Base-by-base conservation (phyloP, 2,329 filamentous ascomycete species). In the Sporothrix globosa region DNA sequence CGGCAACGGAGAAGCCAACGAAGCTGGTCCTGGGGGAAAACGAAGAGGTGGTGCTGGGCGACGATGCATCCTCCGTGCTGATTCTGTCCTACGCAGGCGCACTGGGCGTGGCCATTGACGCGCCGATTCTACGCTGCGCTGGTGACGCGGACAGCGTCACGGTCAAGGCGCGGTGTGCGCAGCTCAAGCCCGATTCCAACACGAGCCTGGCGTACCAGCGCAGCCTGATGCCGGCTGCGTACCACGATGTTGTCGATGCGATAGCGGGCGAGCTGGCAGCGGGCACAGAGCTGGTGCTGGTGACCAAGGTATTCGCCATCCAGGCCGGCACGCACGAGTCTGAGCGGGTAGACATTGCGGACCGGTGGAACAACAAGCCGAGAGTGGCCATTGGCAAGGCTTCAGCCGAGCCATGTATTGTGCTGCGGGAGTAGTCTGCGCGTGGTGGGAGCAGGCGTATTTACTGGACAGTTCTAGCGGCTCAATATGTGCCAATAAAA, bases 151-250 rank as follows among this genome's bases (percentile, higher is more conserved):
- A 14, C 14, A 24, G 53, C 24, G 7, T 6, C 5, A n/a, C 17
- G 1, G 44, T 69, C 10, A 52, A 11, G 10, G 39, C 67, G 14
- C 41, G 48, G 21, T 73, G 71, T 39, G 34, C 39, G 11, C 27
- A 67, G 10, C 70, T 77, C 63, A 76, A 76, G 58, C 75, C 76
- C 3, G 77, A 78, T 68, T 72, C 77, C n/a, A 79, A 79, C 72
- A 78, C 77, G 3, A 79, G 77, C 73, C 67, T 79, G 39, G 71
- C 74, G 21, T 71, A 67, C 30, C 75, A 75, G 67, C 70, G 76
- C 41, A 77, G 74, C 6, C 66, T 77, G 46, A 75, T 78, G 3
- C 77, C 77, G 1, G 65, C 70, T 14, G 73, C 72, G 1, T 67
- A 60, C 11, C 61, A 71, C 46, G 70, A 68, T 34, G 10, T 72